phyloP scores from a whole-genome alignment of 345 rosid species.

The Bruguiera sexangula region DNA sequence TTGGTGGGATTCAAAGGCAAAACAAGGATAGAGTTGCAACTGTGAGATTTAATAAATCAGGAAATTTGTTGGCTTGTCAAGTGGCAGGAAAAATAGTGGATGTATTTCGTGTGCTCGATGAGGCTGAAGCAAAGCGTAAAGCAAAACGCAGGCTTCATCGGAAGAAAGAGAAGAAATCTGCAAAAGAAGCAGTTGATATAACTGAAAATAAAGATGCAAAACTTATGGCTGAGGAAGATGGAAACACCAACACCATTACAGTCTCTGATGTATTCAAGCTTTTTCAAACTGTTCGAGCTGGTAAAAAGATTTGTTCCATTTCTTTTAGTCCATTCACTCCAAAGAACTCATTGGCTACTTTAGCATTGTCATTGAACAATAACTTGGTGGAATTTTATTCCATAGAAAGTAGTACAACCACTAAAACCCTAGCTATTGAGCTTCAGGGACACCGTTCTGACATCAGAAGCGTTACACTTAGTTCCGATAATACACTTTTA shows the following conservation, averaged over 20 bases:
- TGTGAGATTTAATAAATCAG: constrained; percentile 67
- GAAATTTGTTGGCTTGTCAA: constrained; percentile 86
- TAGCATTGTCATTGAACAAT: constrained; percentile 87
- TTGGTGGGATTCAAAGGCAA: constrained; percentile 87
- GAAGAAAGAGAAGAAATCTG: constrained; percentile 82
- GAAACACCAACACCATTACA: constrained; percentile 27
- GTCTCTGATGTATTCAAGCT: constrained; percentile 81
- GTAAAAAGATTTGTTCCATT: constrained; percentile 78
- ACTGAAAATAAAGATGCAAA: constrained; percentile 39
- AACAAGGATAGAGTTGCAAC: constrained; percentile 78
- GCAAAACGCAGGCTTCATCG: constrained; percentile 83
- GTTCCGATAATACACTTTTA: constrained; percentile 77
- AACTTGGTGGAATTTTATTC: constrained; percentile 79
- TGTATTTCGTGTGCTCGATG: constrained; percentile 64
- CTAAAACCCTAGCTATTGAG: constrained; percentile 65
- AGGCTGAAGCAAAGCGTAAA: constrained; percentile 76
- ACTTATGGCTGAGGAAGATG: constrained; percentile 35
- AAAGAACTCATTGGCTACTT: constrained; percentile 56
- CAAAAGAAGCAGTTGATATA: constrained; percentile 40
- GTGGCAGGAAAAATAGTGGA: constrained; percentile 84
- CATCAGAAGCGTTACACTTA: constrained; percentile 86
- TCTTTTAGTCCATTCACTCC: constrained; percentile 67
- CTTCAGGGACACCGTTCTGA: constrained; percentile 93
- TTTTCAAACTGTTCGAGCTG: constrained; percentile 68
- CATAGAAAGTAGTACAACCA: constrained; percentile 44